A percentile compares a stretch with the other conserved stretches of the same genome.
Evolutionary conservation across 495 filamentous ascomycete genomes (phyloP).

Genomic region (Astrothelium subdiscretum): DNA sequence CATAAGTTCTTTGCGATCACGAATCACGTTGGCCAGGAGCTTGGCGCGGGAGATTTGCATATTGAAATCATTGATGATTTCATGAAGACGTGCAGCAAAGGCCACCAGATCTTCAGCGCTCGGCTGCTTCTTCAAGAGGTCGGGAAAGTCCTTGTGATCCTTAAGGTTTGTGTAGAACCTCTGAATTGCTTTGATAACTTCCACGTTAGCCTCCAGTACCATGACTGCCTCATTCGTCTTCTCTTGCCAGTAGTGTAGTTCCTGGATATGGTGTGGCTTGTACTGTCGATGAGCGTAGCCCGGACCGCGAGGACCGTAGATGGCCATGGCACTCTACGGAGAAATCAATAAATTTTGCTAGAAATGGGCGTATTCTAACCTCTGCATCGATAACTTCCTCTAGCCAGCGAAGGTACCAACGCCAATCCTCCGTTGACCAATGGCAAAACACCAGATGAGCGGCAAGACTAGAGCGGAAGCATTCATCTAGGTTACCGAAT

Average conservation of each 20-base stretch:
- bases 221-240: conserved; percentile 26
- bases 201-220: conserved; percentile 30
- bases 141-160: conserved; percentile 24
- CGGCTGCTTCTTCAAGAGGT: conserved; percentile 6
- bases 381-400: conserved; percentile 28
- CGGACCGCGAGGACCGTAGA: conserved; percentile 15
- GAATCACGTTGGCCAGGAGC: neutral
- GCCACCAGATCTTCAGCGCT: conserved; percentile 17
- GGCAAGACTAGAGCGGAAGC: conserved; percentile 13
- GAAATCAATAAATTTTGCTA: neutral
- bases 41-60: conserved; percentile 26
- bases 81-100: conserved; percentile 27
- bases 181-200: conserved; percentile 26
- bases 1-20: conserved; percentile 17
- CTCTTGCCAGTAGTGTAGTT: conserved; percentile 29
- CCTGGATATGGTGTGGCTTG: conserved; percentile 23
- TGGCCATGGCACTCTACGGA: conserved; percentile 12
- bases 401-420: conserved; percentile 30
- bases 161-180: conserved; percentile 27
- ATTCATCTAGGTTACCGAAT: conserved; percentile 3
- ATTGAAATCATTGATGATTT: conserved; percentile 27
- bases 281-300: conserved; percentile 17
- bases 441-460: conserved; percentile 24
- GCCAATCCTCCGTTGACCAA: conserved; percentile 35
- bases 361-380: conserved; percentile 10